phyloP scores from a whole-genome alignment of 1,139 yeast genomes.

The Blastobotrys malaysiensis region DNA sequence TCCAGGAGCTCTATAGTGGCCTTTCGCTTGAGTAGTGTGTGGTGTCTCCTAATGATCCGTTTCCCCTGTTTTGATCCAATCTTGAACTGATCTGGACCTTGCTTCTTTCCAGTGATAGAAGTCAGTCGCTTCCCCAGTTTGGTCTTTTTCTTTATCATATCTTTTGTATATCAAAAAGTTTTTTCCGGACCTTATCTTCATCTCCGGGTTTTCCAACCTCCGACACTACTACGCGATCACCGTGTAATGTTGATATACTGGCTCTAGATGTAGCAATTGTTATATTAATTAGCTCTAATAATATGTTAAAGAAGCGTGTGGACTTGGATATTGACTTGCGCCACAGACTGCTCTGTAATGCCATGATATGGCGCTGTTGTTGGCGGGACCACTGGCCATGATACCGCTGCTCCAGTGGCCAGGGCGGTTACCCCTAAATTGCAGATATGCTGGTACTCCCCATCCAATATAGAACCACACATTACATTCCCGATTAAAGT shows the following conservation, averaged over 20 bases:
- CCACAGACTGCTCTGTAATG: too few species aligned
- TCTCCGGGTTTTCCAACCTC: not conserved
- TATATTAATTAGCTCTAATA: too few species aligned
- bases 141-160: not conserved
- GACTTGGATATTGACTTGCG: not conserved
- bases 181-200: not conserved
- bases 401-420: not conserved
- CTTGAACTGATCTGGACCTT: constrained; percentile 12
- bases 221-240: not conserved
- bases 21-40: constrained; percentile 31
- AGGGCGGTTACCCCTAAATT: not conserved
- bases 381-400: too few species aligned
- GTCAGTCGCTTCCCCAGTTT: not conserved
- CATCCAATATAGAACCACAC: not conserved
- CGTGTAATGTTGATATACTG: not conserved
- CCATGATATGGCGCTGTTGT: too few species aligned
- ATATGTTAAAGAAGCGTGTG: not conserved
- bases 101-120: constrained; percentile 18
- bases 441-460: not conserved
- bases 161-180: not conserved
- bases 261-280: too few species aligned
- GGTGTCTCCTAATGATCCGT: constrained; percentile 33
- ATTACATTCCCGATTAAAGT: too few species aligned
- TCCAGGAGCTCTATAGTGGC: constrained; percentile 19
- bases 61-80: constrained; percentile 27